Conservation (phyloP, 139 green algal genomes). For the Chlorella vulgaris region DNA sequence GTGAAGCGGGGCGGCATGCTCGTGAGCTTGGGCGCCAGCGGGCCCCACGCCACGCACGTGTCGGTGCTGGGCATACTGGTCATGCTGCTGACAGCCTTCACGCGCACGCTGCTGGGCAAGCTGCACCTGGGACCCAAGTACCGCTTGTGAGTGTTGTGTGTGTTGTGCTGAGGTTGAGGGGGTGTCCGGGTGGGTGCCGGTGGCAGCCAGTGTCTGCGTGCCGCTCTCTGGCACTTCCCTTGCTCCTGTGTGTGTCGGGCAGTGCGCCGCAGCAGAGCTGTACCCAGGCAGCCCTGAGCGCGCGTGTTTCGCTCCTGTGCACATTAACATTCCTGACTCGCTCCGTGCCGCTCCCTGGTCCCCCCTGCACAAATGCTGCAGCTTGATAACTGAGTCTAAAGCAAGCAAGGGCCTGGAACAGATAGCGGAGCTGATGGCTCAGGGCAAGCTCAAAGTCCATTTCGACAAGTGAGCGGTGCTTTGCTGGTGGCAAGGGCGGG, state of each 20-base stretch:
- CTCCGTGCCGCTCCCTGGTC: background rate
- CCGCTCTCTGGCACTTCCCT: background rate
- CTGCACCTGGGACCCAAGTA: slow-evolving; percentile 22
- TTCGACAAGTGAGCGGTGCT: slow-evolving; percentile 8
- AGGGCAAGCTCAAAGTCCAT: slow-evolving; percentile 21
- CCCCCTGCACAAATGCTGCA: background rate
- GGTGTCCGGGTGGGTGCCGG: too few species aligned
- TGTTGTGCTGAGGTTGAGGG: too few species aligned
- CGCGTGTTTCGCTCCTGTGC: background rate
- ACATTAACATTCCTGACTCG: background rate
- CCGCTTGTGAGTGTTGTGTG: slow-evolving; percentile 18
- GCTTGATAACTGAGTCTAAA: slow-evolving; percentile 7
- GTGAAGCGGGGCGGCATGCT: slow-evolving; percentile 10
- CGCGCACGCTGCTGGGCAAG: background rate
- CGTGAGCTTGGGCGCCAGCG: background rate
- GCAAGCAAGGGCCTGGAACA: slow-evolving; percentile 8
- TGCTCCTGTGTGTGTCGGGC: background rate
- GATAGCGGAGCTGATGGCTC: slow-evolving; percentile 1
- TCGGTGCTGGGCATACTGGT: background rate
- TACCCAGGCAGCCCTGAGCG: too few species aligned
- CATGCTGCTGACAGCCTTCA: background rate
- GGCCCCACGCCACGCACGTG: background rate
- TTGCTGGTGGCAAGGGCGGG: background rate
- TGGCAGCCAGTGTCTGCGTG: background rate
- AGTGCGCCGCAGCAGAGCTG: background rate